Base-by-base conservation (phyloP, 495 filamentous ascomycete species). In the Hypoxylon fragiforme region DNA sequence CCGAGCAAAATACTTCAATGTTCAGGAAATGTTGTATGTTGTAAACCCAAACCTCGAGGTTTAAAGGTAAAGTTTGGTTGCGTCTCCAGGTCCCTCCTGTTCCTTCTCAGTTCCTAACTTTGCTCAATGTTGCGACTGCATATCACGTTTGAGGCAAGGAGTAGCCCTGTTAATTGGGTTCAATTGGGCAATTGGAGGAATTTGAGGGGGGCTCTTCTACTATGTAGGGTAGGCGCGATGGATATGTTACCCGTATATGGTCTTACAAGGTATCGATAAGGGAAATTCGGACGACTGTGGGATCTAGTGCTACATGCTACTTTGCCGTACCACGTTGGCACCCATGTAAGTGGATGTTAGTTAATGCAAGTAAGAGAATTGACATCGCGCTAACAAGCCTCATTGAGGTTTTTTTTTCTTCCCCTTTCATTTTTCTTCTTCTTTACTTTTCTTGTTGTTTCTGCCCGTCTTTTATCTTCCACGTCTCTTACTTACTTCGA, bases 261-360 rank as follows among this genome's bases (percentile, higher is more conserved):
- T 16, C 38, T 34, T 31, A 5, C 1, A 7, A 26, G 45, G 22
- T 52, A 60, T 60, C 56, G 56, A 60, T 60, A 60, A 60, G 50
- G n/a, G 39, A 18, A 54, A 20, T 44, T 60, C 50, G 44, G 56
- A 54, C 26, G 14, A 52, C 37, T 16, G 52, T 56, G 20, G 58
- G 58, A 62, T 62, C 48, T 62, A 11, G 48, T 62, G 36, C 42
- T 47, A 61, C 57, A 44, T 62, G 36, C 42, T 47, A 61, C 57
- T 55, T 57, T 50, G 32, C 40, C 26, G 35, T 57, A 13, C 42
- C 44, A 57, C 54, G 35, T 47, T 43, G 51, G 48, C n/a, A n/a
- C n/a, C n/a, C n/a, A 48, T 57, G 4, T 9, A 28, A 9, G 4
- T 28, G 24, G 24, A 28, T 28, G 45, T 57, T 32, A 57, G 53